Evolutionary conservation across 805 yeast genomes (phyloP), one percentile per base, ranked within the genome.

Genomic region (Kuraishia ogatae): DNA sequence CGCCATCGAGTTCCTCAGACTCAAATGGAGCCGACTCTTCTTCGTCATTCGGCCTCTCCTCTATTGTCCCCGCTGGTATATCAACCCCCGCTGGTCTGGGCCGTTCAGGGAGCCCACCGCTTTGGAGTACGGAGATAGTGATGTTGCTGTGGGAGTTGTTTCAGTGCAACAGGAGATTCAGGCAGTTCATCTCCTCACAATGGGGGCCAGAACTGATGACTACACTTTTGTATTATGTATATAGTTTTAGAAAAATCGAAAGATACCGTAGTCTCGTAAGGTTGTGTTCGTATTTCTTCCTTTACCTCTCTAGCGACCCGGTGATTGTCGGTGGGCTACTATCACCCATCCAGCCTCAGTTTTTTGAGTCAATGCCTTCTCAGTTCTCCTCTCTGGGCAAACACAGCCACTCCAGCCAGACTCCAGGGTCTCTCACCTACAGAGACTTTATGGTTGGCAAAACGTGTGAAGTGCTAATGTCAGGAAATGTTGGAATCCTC

Each of bases 61-160:
- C 60, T 26, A 55, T 69, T 28, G 62, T 68, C 59, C 64, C 65
- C 47, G 61, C 66, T 1, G 62, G 62, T 46, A 53, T 59, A 1
- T 22, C 53, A 1, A 58, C 53, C n/a, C 52, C 51, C 35, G 23
- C 58, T 1, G 43, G 17, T 8, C 13, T 35, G 17, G 43, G 43
- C 43, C 43, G 43, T 35, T 35, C 43, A 8, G 43, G 43, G 3
- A 66, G 64, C 7, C 62, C 66, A 1, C 58, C 68, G 3, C 62
- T 76, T 20, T 75, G 91, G 85, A 66, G 82, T 1, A 70, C 75
- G 2, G 92, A 86, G 62, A 64, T 80, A n/a, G 67, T 82, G 5
- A 76, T 86, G 64, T 64, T 92, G 8, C 60, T 87, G 17, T 89
- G 96, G 88, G 96, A 88, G 62, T 69, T 90, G 49, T 69, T 81